phyloP scores from a whole-genome alignment of 345 rosid genomes.

The Syzygium aqueum region DNA sequence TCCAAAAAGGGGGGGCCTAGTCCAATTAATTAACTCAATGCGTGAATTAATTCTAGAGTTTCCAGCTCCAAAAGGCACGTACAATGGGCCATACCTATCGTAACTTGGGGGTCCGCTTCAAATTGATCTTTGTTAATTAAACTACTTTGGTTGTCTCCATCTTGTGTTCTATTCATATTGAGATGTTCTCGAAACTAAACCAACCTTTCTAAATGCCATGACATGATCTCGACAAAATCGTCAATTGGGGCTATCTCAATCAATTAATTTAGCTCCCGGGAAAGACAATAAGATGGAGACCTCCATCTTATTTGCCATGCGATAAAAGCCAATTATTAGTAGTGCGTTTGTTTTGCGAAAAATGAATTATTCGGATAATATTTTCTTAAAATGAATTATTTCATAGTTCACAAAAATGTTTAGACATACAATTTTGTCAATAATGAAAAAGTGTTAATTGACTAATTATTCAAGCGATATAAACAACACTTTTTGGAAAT shows the following conservation, averaged over 20 bases:
- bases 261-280: background rate
- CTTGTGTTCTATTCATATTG: background rate
- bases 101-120: background rate
- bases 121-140: background rate
- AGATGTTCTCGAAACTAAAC: background rate
- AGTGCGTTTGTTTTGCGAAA: fast-evolving
- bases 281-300: background rate
- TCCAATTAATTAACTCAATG: background rate
- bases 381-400: background rate
- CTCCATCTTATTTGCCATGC: background rate
- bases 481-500: background rate
- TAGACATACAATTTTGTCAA: background rate
- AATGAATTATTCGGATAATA: background rate
- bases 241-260: background rate
- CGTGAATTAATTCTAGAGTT: background rate
- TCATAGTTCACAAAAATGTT: background rate
- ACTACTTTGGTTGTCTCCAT: background rate
- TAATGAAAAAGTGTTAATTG: background rate
- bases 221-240: background rate
- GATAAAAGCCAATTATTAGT: background rate
- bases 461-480: background rate
- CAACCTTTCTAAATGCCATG: background rate
- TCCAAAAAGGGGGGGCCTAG: background rate
- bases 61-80: background rate
- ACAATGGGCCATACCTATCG: background rate